Conservation (phyloP, 177 flowering plant species). For the Vitis hybrid region DNA sequence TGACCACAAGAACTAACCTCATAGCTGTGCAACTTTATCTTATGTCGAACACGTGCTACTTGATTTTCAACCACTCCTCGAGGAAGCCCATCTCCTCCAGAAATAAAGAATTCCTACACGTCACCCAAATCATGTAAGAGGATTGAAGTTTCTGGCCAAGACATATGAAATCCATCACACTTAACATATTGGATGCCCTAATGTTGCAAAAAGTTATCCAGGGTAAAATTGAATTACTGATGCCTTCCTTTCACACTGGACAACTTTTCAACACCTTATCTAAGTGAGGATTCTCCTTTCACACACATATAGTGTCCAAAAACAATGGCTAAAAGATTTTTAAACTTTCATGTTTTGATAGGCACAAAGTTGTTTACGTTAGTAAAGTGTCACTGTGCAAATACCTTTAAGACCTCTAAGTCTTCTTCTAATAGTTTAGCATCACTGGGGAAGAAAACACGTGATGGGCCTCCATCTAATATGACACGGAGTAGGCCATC, state of each 20-base stretch:
- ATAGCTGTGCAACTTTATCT: constrained; percentile 69
- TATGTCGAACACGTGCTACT: constrained; percentile 72
- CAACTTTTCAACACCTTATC: too few relatives aligned
- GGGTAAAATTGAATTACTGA: too few relatives aligned
- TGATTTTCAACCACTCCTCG: constrained; percentile 96
- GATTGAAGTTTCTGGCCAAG: neutral
- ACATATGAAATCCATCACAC: neutral
- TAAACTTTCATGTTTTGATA: neutral
- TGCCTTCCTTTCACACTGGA: too few relatives aligned
- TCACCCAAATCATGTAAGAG: constrained; percentile 1
- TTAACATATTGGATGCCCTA: neutral
- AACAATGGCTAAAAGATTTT: too few relatives aligned
- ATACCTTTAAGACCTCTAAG: constrained; percentile 85
- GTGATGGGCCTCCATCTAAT: constrained; percentile 92
- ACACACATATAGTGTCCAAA: too few relatives aligned
- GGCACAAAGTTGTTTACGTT: neutral
- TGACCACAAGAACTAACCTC: constrained; percentile 55
- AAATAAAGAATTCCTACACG: constrained; percentile 86
- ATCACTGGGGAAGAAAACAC: constrained; percentile 70
- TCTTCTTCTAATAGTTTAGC: constrained; percentile 86
- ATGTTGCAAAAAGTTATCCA: too few relatives aligned
- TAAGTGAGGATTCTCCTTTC: too few relatives aligned
- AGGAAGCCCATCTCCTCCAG: constrained; percentile 99
- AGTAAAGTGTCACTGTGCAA: neutral
- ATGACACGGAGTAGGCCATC: constrained; percentile 91